Base-by-base conservation (phyloP, 495 filamentous ascomycete genomes). In the Cenococcum geophilum region DNA sequence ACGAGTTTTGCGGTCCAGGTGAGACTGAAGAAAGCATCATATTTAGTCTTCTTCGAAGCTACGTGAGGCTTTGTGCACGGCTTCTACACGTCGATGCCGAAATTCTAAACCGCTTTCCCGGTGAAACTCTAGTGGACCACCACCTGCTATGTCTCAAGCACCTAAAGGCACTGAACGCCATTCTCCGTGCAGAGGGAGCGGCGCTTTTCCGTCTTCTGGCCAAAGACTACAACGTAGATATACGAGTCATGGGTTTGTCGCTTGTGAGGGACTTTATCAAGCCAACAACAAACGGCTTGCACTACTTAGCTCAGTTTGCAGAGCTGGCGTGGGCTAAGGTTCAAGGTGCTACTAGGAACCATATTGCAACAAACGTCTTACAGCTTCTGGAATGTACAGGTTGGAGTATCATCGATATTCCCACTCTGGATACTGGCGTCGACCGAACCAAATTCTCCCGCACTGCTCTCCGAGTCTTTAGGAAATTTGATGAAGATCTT, bases 31-130 rank as follows among this genome's bases (percentile, higher is more conserved):
- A 61, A 23, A 49, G 62, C 2, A 56, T 62, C 25, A 56, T 68
- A 43, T 36, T 21, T 35, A 34, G 27, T 6, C 62, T 64, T 45
- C 47, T 68, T 0, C 11, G 16, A 22, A 55, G 45, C 40, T 69
- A 69, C 36, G n/a, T 66, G 22, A 55, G 35, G 43, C n/a, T 66
- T 5, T 66, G 59, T 54, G 42, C 60, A 12, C 63, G 52, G n/a
- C 32, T 69, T 16, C 20, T 66, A 1, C 53, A 61, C 48, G 52
- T 60, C 9, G 66, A 69, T 55, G 52, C 55, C 16, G 35, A 51
- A 11, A 27, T 42, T 8, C 35, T 69, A 4, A 36, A 47, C 23
- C 20, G 21, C 1, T 60, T 5, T 16, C 12, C 27, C 16, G 10
- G 11, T 0, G 54, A 55, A 14, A 45, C 45, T 55, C 23, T 10